Evolutionary conservation across 2,329 filamentous ascomycete genomes (phyloP).

Genomic region (Xylariaceae sp.): DNA sequence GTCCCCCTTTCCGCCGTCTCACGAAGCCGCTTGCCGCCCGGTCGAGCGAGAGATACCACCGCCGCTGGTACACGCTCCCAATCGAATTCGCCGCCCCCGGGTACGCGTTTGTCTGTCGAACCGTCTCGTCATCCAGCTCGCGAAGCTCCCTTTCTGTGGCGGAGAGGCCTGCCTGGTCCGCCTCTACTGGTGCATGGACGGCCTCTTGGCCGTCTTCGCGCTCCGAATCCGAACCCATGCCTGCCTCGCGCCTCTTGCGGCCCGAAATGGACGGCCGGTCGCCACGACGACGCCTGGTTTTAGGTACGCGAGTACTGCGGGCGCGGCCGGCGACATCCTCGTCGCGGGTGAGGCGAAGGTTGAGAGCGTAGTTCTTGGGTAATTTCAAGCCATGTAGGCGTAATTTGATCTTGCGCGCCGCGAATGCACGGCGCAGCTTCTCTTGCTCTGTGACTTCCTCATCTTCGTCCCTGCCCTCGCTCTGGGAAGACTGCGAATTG

Average conservation of each 20-base stretch:
- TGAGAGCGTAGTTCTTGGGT: conserved; percentile 49
- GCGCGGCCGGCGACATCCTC: conserved; percentile 34
- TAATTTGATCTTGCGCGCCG: conserved; percentile 52
- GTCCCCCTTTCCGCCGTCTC: conserved; percentile 23
- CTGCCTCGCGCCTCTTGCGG: conserved; percentile 4
- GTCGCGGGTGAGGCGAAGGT: conserved; percentile 44
- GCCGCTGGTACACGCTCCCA: conserved; percentile 61
- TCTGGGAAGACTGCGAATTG: conserved; percentile 32
- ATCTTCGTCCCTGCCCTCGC: conserved; percentile 18
- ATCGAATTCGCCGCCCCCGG: conserved; percentile 61
- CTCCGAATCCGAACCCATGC: conserved; percentile 9
- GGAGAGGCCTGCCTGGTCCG: conserved; percentile 23
- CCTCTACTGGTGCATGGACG: neutral
- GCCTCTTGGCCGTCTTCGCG: neutral
- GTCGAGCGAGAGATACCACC: conserved; percentile 64
- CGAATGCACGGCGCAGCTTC: conserved; percentile 49
- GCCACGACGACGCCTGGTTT: conserved; percentile 21
- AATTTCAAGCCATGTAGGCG: conserved; percentile 50
- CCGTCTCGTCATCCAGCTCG: conserved; percentile 47
- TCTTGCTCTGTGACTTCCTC: conserved; percentile 32
- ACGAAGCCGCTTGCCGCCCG: conserved; percentile 54
- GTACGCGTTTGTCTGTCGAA: conserved; percentile 61
- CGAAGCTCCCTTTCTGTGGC: conserved; percentile 36
- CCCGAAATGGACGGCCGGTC: conserved; percentile 4
- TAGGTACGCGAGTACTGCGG: conserved; percentile 19